Base-by-base conservation (phyloP, 2,329 filamentous ascomycete genomes). In the Rutstroemia sp. region DNA sequence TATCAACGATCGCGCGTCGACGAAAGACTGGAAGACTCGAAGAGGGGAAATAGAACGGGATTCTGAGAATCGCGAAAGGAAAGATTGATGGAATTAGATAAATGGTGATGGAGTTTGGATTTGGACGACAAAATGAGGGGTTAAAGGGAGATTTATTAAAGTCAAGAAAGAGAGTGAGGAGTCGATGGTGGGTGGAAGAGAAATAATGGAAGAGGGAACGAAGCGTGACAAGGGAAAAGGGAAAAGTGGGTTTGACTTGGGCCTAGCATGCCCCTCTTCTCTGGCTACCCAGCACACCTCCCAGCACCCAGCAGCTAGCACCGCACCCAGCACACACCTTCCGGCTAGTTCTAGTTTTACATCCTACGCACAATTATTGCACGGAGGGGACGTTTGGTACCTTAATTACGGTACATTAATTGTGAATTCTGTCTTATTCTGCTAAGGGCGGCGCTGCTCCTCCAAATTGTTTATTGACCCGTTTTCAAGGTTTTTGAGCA, bases 121-220 rank as follows among this genome's bases (percentile, higher is more conserved):
- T 21, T 9, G 41, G 41, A 19, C 18, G 50, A 54, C 51, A 48
- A 56, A 49, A 52, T 50, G 54, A 54, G 52, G 37, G 51, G 64
- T 63, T 61, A 63, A 65, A 62, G 57, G 64, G 63, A 30, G 59
- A 58, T 60, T 42, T 44, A 59, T 63, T 62, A 61, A 61, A 63
- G 63, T 61, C 62, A 63, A 63, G 30, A 34, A 34, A 12, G 30
- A 34, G 30, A 34, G 30, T 39, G 57, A 58, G 52, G 45, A 27
- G 45, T 39, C 19, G 54, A 60, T 58, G 63, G 58, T 59, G 59
- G 61, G 61, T 59, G 62, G 65, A 62, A 58, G 53, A 44, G 60
- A 58, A 61, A 56, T 59, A 59, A 54, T 56, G 52, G 54, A 48
- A 57, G 58, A 58, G 60, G 62, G 30, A 34, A 34, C 30, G 30